A percentile compares a stretch with the other conserved stretches of the same genome.
phyloP scores from a whole-genome alignment of 2,329 filamentous ascomycete genomes.

The Rhexocercosporidium sp. region DNA sequence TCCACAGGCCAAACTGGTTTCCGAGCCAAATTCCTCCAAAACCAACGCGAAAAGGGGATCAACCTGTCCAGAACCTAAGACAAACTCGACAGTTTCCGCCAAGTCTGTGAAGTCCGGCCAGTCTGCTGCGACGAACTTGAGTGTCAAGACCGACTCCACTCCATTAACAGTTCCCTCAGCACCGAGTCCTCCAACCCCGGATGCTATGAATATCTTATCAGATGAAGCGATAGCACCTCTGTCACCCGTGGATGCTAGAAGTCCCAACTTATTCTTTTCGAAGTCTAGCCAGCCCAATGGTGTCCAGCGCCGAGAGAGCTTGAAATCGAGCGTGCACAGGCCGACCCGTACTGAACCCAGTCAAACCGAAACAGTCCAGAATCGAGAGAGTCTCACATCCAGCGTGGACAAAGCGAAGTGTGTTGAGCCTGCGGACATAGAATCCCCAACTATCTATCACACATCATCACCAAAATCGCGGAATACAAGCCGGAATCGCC shows the following conservation, averaged over 20 bases:
- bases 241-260: background rate
- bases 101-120: slow-evolving; percentile 10
- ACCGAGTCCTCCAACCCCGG: background rate
- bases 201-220: no score
- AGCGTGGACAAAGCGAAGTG: background rate
- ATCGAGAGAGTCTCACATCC: no score
- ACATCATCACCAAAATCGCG: background rate
- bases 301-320: no score
- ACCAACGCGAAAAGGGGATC: background rate
- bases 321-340: background rate
- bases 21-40: slow-evolving; percentile 24
- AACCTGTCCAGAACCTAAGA: background rate
- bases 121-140: background rate
- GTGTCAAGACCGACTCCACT: background rate
- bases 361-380: no score
- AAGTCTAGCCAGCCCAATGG: no score
- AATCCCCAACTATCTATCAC: background rate
- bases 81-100: background rate
- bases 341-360: background rate
- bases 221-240: no score
- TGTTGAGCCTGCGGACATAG: background rate
- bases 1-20: slow-evolving; percentile 34
- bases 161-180: no score
- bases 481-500: background rate
- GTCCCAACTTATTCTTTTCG: no score